Evolutionary conservation across 306 rosid genomes (phyloP).

Genomic region (Mimosa bimucronata): DNA sequence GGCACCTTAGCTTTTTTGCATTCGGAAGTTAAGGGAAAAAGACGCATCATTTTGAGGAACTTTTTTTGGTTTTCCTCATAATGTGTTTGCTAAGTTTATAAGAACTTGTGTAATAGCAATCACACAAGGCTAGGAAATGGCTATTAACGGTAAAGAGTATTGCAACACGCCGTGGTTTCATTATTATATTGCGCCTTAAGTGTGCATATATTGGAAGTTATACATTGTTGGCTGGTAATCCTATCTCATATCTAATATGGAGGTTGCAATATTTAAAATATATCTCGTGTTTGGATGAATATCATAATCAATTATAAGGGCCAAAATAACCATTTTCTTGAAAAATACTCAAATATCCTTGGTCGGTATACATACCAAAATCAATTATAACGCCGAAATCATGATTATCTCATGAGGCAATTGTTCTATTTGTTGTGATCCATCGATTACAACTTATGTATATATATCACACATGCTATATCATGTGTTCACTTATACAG

Average conservation of each 20-base stretch:
- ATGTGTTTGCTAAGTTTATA: neutral
- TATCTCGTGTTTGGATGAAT: neutral
- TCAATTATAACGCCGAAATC: too few relatives aligned
- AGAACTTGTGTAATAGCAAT: neutral
- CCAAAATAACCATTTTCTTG: neutral
- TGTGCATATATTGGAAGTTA: too few relatives aligned
- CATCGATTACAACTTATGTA: too few relatives aligned
- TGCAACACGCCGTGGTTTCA: neutral
- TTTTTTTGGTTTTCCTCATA: neutral
- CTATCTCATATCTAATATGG: too few relatives aligned
- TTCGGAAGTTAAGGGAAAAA: slow-evolving; percentile 17
- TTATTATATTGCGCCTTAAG: neutral
- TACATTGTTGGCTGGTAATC: too few relatives aligned
- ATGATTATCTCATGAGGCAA: too few relatives aligned
- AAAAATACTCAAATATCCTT: too few relatives aligned
- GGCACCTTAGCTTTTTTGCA: neutral
- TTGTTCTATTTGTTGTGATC: too few relatives aligned
- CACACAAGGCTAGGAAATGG: neutral
- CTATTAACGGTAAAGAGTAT: neutral
- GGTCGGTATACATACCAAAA: too few relatives aligned
- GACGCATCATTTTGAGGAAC: slow-evolving; percentile 27
- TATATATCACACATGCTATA: too few relatives aligned
- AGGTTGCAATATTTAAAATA: too few relatives aligned
- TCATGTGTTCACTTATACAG: too few relatives aligned
- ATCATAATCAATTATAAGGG: neutral